Conservation (phyloP, 139 green algal species). For the Prasinococcaceae sp. region DNA sequence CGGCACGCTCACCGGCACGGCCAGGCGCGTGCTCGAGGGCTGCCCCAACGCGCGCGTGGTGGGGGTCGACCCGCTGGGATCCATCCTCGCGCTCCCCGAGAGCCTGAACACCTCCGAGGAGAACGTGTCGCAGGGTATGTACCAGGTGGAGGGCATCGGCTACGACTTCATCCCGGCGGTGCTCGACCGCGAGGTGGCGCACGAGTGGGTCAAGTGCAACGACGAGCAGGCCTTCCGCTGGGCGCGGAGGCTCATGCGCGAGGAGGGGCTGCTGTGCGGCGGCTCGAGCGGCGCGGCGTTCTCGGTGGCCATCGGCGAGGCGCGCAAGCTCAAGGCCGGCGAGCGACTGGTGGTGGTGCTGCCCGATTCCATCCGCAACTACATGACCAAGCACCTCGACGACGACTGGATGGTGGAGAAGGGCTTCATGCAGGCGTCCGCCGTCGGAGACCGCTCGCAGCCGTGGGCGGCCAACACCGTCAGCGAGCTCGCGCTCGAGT, state of each 20-base stretch:
- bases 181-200: constrained; percentile 59
- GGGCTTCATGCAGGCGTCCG: too few species aligned
- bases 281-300: constrained; percentile 83
- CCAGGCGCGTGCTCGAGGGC: constrained; percentile 52
- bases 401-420: too few species aligned
- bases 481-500: too few species aligned
- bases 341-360: too few species aligned
- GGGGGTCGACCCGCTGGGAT: constrained; percentile 37
- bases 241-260: constrained; percentile 36
- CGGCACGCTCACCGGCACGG: constrained; percentile 73
- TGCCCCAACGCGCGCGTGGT: too few species aligned
- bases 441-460: too few species aligned
- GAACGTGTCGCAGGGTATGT: constrained; percentile 68
- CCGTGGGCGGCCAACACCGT: too few species aligned
- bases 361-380: too few species aligned
- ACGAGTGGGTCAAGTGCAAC: constrained; percentile 61
- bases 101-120: too few species aligned
- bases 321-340: too few species aligned
- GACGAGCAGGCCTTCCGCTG: constrained; percentile 12
- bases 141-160: constrained; percentile 87
- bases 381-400: too few species aligned
- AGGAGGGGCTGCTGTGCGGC: constrained; percentile 66
- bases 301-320: too few species aligned
- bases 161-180: constrained; percentile 83
- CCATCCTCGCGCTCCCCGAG: constrained; percentile 28